A percentile compares a stretch with the other conserved stretches of the same genome.
Conservation (phyloP, 2,329 filamentous ascomycete genomes). For the Lecanicillium sp. region DNA sequence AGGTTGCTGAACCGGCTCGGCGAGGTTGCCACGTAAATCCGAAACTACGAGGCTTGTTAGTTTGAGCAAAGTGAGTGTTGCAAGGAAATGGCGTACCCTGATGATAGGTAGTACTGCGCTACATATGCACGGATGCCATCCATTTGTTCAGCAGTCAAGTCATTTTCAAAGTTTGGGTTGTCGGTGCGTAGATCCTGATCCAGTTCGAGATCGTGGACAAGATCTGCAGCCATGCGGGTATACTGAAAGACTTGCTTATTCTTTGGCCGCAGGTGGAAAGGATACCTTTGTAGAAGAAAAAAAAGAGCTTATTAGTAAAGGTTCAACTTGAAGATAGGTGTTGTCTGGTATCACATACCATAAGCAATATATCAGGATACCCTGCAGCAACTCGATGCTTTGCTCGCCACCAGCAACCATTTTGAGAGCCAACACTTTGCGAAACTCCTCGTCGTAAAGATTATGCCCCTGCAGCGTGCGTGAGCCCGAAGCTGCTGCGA, state of each 20-base stretch:
- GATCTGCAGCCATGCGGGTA: constrained; percentile 41
- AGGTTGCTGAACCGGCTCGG: constrained; percentile 21
- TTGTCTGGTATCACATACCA: constrained; percentile 46
- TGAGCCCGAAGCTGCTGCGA: constrained; percentile 40
- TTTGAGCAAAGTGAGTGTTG: constrained; percentile 13
- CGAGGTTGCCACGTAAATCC: constrained; percentile 28
- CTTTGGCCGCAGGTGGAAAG: constrained; percentile 44
- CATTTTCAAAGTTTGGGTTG: neutral
- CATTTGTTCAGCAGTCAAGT: constrained; percentile 21
- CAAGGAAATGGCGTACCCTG: neutral
- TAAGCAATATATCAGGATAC: constrained; percentile 46
- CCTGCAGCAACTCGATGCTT: constrained; percentile 47
- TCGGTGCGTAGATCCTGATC: constrained; percentile 25
- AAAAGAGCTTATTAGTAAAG: constrained; percentile 2
- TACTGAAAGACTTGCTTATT: constrained; percentile 42
- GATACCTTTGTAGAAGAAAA: too few relatives aligned
- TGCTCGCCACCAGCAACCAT: constrained; percentile 49
- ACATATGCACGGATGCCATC: constrained; percentile 35
- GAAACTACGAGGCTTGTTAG: constrained; percentile 23
- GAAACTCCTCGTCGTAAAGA: constrained; percentile 49
- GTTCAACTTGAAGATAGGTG: neutral
- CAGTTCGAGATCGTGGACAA: constrained; percentile 40
- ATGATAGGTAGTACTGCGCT: constrained; percentile 5
- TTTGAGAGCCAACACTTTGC: constrained; percentile 47
- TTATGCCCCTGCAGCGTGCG: constrained; percentile 41